Conservation (phyloP, 495 filamentous ascomycete genomes). For the Aspergillus asperescens region DNA sequence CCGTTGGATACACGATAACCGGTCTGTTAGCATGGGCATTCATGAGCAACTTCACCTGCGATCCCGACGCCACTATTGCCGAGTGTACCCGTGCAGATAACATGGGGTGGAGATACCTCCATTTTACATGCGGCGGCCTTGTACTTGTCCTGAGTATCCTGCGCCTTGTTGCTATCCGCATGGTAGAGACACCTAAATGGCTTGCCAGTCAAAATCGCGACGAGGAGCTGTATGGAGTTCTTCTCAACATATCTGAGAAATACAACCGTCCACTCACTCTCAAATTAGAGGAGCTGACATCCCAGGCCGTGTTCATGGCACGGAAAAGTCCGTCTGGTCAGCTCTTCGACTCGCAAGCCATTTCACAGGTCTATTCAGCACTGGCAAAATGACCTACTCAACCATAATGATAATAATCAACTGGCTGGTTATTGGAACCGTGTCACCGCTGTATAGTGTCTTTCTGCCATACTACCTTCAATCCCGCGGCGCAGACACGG, state of each 20-base stretch:
- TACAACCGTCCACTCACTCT: slow-evolving; percentile 21
- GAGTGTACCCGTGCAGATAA: slow-evolving; percentile 23
- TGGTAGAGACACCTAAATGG: slow-evolving; percentile 30
- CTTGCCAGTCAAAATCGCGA: slow-evolving; percentile 28
- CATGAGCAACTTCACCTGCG: slow-evolving; percentile 36
- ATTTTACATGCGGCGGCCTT: slow-evolving; percentile 27
- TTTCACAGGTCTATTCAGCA: slow-evolving; percentile 27
- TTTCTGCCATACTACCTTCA: slow-evolving; percentile 34
- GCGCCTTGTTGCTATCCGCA: slow-evolving; percentile 23
- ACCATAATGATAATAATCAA: slow-evolving; percentile 31
- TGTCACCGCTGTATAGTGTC: slow-evolving; percentile 31
- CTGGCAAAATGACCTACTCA: slow-evolving; percentile 21
- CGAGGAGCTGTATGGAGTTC: slow-evolving; percentile 19
- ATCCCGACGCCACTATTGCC: slow-evolving; percentile 18
- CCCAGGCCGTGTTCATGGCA: slow-evolving; percentile 26
- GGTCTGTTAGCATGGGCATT: slow-evolving; percentile 39
- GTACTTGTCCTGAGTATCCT: slow-evolving; percentile 23
- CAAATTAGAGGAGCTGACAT: slow-evolving; percentile 22
- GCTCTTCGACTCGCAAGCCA: slow-evolving; percentile 24
- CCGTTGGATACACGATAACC: slow-evolving; percentile 33
- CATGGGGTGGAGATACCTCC: slow-evolving; percentile 34
- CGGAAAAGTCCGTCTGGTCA: slow-evolving; percentile 30
- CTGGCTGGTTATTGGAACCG: slow-evolving; percentile 38
- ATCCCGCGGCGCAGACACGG: slow-evolving; percentile 27
- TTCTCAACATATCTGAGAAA: slow-evolving; percentile 19